These are phyloP conservation scores for Fusarium tuaranense DNA, from an alignment of 2,329 filamentous ascomycete species.

Conservation along the genomic window DNA sequence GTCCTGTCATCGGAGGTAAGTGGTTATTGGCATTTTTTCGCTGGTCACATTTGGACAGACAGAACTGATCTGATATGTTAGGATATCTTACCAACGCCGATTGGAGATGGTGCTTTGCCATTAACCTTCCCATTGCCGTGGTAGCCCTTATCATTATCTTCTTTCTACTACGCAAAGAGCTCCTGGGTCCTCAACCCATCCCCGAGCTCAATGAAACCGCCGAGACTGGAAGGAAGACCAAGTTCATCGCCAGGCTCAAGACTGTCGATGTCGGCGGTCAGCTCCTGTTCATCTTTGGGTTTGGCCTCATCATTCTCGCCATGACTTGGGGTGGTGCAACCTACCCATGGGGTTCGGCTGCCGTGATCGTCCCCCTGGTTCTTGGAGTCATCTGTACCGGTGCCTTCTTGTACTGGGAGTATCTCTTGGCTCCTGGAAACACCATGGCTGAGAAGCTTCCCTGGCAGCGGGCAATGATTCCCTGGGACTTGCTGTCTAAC, in stretches of 20 bases:
- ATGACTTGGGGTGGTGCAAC: constrained; percentile 67
- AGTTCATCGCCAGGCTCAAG: constrained; percentile 59
- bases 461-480: constrained; percentile 71
- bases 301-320: constrained; percentile 65
- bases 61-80: constrained; percentile 4
- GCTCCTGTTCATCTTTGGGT: constrained; percentile 65
- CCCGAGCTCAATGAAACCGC: constrained; percentile 57
- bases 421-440: constrained; percentile 63
- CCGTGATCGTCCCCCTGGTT: constrained; percentile 62
- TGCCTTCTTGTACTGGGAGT: constrained; percentile 63
- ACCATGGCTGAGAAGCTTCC: constrained; percentile 61
- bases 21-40: too few species aligned
- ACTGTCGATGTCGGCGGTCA: constrained; percentile 69
- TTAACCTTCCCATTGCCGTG: constrained; percentile 68
- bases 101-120: constrained; percentile 77
- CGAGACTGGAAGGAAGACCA: constrained; percentile 46
- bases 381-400: constrained; percentile 56
- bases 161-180: constrained; percentile 67
- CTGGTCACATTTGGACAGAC: too few species aligned
- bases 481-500: constrained; percentile 67
- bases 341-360: constrained; percentile 62
- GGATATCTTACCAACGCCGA: constrained; percentile 63
- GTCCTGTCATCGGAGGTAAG: constrained; percentile 69
- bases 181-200: constrained; percentile 64
- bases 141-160: constrained; percentile 65